These are phyloP conservation scores for Microstegium vimineum DNA, from an alignment of 176 grass and related monocot species.

Conservation along the genomic window DNA sequence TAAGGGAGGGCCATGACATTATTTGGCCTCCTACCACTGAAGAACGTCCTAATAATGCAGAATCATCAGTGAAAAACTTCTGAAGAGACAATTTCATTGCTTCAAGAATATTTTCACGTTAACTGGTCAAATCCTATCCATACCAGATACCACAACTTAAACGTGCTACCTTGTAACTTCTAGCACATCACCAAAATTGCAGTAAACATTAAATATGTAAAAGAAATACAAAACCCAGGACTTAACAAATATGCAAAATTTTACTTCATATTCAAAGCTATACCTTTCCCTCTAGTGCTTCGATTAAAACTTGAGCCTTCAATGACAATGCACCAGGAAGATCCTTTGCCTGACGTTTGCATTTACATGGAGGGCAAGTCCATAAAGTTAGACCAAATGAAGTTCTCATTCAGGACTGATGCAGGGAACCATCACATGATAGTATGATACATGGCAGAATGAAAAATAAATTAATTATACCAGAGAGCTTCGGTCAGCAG, in stretches of 20 bases:
- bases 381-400: constrained; percentile 28
- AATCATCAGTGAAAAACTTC: constrained; percentile 6
- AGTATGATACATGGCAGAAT: not conserved
- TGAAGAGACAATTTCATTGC: constrained; percentile 5
- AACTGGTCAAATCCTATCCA: constrained; percentile 3
- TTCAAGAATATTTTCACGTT: not conserved
- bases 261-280: constrained; percentile 32
- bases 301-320: constrained; percentile 68
- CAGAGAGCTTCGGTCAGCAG: constrained; percentile 71
- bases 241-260: constrained; percentile 1
- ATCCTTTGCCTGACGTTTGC: constrained; percentile 63
- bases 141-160: not conserved
- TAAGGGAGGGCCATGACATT: not conserved
- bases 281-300: constrained; percentile 94
- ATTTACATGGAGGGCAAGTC: constrained; percentile 11
- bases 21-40: not conserved
- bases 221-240: not conserved
- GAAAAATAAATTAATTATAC: constrained; percentile 32
- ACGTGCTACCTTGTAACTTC: not conserved
- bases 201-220: not conserved
- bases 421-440: not conserved
- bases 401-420: constrained; percentile 2
- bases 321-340: constrained; percentile 58
- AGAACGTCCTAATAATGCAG: not conserved
- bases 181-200: constrained; percentile 11